Evolutionary conservation across 495 filamentous ascomycete genomes (phyloP).

Genomic region (Parachaetomium inaequale): DNA sequence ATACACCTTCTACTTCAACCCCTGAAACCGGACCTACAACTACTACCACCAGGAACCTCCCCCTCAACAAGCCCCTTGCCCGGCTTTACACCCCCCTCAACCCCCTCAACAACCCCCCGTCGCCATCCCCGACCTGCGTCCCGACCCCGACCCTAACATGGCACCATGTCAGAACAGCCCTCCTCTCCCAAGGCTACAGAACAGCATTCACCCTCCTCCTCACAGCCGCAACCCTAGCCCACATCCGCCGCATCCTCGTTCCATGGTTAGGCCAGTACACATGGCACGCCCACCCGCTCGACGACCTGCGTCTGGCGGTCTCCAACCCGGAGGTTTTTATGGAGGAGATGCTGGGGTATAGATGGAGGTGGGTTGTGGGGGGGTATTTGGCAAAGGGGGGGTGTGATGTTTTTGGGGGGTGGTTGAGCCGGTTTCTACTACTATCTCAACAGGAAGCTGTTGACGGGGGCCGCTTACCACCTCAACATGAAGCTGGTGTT

Average conservation of each 20-base stretch:
- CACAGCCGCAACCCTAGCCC: slow-evolving; percentile 24
- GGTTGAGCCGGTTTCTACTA: too few species aligned
- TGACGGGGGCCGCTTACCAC: too few species aligned
- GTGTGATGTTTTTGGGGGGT: neutral
- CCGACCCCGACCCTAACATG: neutral
- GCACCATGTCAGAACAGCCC: neutral
- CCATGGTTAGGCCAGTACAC: neutral
- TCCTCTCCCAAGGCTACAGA: too few species aligned
- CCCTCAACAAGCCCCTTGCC: too few species aligned
- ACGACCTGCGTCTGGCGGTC: slow-evolving; percentile 24
- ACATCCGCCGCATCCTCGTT: slow-evolving; percentile 24
- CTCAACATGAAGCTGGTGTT: neutral
- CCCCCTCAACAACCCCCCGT: too few species aligned
- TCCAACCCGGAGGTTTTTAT: slow-evolving; percentile 30
- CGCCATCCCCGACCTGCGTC: too few species aligned
- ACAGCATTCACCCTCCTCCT: neutral
- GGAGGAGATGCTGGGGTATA: slow-evolving; percentile 5
- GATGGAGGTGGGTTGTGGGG: neutral
- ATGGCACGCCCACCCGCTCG: slow-evolving; percentile 25
- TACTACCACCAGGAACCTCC: too few species aligned
- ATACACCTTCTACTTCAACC: too few species aligned
- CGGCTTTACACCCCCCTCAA: too few species aligned
- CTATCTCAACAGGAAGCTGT: too few species aligned
- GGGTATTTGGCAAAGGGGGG: neutral
- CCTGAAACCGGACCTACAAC: too few species aligned